Base-by-base conservation (phyloP, 306 rosid species). In the Mimosa pudica region DNA sequence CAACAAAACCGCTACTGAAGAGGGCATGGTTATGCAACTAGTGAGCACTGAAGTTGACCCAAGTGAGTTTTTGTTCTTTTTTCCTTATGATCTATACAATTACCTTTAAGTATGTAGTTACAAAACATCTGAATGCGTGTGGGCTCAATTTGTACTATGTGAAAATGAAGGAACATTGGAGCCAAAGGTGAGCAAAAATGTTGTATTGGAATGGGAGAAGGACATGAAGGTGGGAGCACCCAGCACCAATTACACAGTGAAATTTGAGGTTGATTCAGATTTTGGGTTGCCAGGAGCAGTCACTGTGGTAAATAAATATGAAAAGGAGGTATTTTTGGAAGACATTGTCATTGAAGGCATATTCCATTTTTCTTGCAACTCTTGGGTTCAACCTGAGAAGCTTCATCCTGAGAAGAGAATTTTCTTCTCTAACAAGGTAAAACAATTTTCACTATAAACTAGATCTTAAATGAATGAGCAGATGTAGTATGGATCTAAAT, bases 241-340 rank as follows among this genome's bases (percentile, higher is more conserved):
- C 14, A 60, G 65, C 14, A 20, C 36, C 36, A 20, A 35, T 8
- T 24, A 9, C 36, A 60, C 24, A 60, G 14, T 60, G 24, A 14
- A 20, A 60, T 60, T 60, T 20, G 65, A 60, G 77, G 69, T 82
- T 67, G 84, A 82, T 55, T 77, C 88, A 35, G 42, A 73, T 77
- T 87, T 87, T 73, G 86, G 86, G 60, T 63, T 79, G 18, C 83
- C 90, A 2, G 90, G 86, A 62, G 90, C 88, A 32, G 38, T 87
- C 30, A 54, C 66, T 24, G 86, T 82, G 60, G 70, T 60, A 6
- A 87, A 84, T 76, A 82, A 55, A 38, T 79, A 73, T 62, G 76
- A 82, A n/a, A 32, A 47, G 5, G 90, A 87, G 80, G 68, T 87
- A 14, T 84, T 76, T 70, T 41, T 84, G 66, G 84, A 84, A 45